phyloP scores from a whole-genome alignment of 371 early-diverging fungal species.

The Dichotomocladium elegans region DNA sequence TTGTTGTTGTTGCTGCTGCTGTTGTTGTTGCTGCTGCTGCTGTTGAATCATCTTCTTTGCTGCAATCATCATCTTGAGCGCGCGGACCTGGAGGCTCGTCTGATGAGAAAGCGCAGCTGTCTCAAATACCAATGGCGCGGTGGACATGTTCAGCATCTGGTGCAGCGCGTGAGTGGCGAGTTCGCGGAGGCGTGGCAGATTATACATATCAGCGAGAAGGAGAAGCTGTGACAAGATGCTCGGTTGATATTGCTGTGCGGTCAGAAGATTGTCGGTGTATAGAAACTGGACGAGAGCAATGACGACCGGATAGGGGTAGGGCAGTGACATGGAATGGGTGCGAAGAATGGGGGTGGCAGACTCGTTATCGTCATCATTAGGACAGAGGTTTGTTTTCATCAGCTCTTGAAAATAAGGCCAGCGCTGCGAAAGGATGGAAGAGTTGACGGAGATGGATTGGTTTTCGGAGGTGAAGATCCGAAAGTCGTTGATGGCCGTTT shows the following conservation, averaged over 20 bases:
- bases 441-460: slow-evolving; percentile 55
- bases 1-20: slow-evolving; percentile 17
- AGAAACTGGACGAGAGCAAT: slow-evolving; percentile 56
- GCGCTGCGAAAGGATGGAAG: slow-evolving; percentile 60
- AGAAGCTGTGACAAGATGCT: slow-evolving; percentile 55
- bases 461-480: slow-evolving; percentile 58
- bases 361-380: slow-evolving; percentile 14
- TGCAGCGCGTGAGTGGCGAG: slow-evolving; percentile 49
- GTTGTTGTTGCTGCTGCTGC: slow-evolving; percentile 25
- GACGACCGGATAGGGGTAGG: slow-evolving; percentile 52
- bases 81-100: slow-evolving; percentile 49
- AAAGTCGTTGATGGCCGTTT: slow-evolving; percentile 59
- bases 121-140: slow-evolving; percentile 55
- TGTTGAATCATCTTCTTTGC: slow-evolving; percentile 39
- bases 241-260: slow-evolving; percentile 44
- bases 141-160: slow-evolving; percentile 50
- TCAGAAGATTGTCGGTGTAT: slow-evolving; percentile 59
- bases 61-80: slow-evolving; percentile 45
- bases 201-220: slow-evolving; percentile 49
- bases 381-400: slow-evolving; percentile 51
- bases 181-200: slow-evolving; percentile 45
- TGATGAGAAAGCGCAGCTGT: slow-evolving; percentile 46
- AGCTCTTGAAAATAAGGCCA: slow-evolving; percentile 62
- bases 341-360: slow-evolving; percentile 4
- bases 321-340: slow-evolving; percentile 29